A percentile compares a stretch with the other conserved stretches of the same genome.
These are phyloP conservation scores for Candida vaughaniae DNA, from an alignment of 805 yeast genomes.

Conservation along the genomic window DNA sequence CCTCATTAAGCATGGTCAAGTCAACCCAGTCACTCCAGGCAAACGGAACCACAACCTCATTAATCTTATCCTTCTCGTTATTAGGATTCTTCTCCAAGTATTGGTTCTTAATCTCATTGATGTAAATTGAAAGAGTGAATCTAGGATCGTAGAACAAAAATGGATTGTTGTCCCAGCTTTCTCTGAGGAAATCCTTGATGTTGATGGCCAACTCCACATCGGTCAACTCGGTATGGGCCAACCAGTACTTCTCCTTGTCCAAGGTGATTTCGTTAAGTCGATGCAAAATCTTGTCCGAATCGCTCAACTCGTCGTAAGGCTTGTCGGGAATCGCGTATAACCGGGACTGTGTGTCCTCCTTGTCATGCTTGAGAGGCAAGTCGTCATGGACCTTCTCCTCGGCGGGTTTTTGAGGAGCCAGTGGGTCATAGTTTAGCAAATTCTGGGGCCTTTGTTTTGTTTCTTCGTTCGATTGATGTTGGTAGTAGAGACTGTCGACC, in stretches of 20 bases:
- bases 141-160: slow-evolving; percentile 54
- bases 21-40: slow-evolving; percentile 61
- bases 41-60: slow-evolving; percentile 30
- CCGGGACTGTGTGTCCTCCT: slow-evolving; percentile 4
- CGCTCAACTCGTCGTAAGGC: slow-evolving; percentile 17
- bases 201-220: slow-evolving; percentile 17
- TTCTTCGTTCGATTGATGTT: neutral
- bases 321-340: slow-evolving; percentile 16
- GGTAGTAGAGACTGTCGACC: slow-evolving; percentile 11
- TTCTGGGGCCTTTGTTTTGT: slow-evolving; percentile 2
- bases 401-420: slow-evolving; percentile 2
- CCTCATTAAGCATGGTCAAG: slow-evolving; percentile 38
- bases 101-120: slow-evolving; percentile 36
- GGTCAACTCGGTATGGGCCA: slow-evolving; percentile 24
- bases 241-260: slow-evolving; percentile 25
- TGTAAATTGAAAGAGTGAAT: slow-evolving; percentile 49
- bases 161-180: slow-evolving; percentile 17
- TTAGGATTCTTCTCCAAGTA: slow-evolving; percentile 11
- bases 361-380: slow-evolving; percentile 5
- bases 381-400: slow-evolving; percentile 6
- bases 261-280: slow-evolving; percentile 19
- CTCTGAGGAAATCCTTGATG: slow-evolving; percentile 18
- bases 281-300: slow-evolving; percentile 16
- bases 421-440: slow-evolving; percentile 2
- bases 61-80: slow-evolving; percentile 11